Evolutionary conservation across 768 basidiomycete species (phyloP).

Genomic region (Calvatia gigantea): DNA sequence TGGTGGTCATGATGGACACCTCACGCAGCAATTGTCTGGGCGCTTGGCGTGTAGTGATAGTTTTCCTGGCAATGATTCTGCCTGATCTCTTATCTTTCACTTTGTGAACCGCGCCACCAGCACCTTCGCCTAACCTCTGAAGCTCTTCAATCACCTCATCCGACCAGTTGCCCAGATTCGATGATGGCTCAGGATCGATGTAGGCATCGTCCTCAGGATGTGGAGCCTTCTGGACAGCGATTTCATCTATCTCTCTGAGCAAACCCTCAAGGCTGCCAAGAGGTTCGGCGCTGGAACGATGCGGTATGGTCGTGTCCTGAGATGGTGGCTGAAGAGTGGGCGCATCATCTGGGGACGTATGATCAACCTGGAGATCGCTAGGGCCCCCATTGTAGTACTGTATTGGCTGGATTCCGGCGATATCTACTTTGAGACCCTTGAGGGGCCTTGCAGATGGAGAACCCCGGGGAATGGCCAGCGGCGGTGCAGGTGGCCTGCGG

Average conservation of each 20-base stretch:
- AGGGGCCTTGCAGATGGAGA: not conserved
- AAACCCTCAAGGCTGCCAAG: conserved; percentile 35
- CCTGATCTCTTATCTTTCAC: conserved; percentile 81
- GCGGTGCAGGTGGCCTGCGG: not conserved
- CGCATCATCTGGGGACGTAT: conserved; percentile 9
- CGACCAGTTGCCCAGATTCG: conserved; percentile 45
- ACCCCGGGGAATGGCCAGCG: not conserved
- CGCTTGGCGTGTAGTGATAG: conserved; percentile 86
- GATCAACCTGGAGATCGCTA: conserved; percentile 2
- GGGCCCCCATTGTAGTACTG: conserved; percentile 6
- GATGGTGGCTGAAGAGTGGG: conserved; percentile 14
- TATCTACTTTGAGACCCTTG: not conserved
- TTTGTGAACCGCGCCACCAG: conserved; percentile 94
- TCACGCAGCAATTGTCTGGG: conserved; percentile 94
- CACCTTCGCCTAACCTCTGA: conserved; percentile 85
- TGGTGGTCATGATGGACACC: conserved; percentile 83
- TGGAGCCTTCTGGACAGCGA: conserved; percentile 12
- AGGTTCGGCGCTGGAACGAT: conserved; percentile 28
- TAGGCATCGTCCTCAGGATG: conserved; percentile 22
- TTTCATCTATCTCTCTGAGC: conserved; percentile 31
- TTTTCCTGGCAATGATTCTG: conserved; percentile 89
- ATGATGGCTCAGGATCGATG: conserved; percentile 14
- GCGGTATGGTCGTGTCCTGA: conserved; percentile 27
- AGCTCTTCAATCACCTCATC: conserved; percentile 77
- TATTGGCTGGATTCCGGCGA: not conserved